A percentile compares a stretch with the other conserved stretches of the same genome.
Conservation (phyloP, 202 grass and related monocot species). For the Schoenoplectus triqueter region DNA sequence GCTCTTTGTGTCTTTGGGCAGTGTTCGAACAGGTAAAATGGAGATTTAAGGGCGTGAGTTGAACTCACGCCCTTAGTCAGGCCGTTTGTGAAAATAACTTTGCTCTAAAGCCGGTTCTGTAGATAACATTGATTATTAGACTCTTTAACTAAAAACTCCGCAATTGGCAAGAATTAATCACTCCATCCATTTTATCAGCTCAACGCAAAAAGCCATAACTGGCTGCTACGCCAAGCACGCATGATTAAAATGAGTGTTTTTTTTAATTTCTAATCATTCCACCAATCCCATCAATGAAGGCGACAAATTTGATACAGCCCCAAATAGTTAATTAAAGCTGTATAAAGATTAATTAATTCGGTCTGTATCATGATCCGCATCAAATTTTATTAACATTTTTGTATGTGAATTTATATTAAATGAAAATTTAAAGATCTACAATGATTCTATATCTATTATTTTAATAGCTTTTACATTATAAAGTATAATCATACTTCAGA, state of each 20-base stretch:
- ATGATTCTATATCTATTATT: not conserved
- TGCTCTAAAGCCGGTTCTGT: too few species aligned
- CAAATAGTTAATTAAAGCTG: too few species aligned
- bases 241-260: slow-evolving; percentile 3
- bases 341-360: not conserved
- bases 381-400: not conserved
- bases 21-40: too few species aligned
- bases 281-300: not conserved
- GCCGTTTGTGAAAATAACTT: too few species aligned
- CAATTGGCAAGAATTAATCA: slow-evolving; percentile 23
- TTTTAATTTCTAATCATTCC: not conserved
- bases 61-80: too few species aligned
- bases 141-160: not conserved
- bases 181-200: not conserved
- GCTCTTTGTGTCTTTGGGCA: too few species aligned
- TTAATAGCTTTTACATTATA: not conserved
- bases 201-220: slow-evolving; percentile 23
- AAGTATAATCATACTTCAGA: not conserved
- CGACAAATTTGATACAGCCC: not conserved
- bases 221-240: slow-evolving; percentile 32
- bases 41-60: too few species aligned
- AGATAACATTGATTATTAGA: too few species aligned
- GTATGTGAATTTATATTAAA: not conserved
- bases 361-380: not conserved
- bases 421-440: not conserved